Conservation (phyloP, 176 grass and related monocot species). For the Juncus inflexus region DNA sequence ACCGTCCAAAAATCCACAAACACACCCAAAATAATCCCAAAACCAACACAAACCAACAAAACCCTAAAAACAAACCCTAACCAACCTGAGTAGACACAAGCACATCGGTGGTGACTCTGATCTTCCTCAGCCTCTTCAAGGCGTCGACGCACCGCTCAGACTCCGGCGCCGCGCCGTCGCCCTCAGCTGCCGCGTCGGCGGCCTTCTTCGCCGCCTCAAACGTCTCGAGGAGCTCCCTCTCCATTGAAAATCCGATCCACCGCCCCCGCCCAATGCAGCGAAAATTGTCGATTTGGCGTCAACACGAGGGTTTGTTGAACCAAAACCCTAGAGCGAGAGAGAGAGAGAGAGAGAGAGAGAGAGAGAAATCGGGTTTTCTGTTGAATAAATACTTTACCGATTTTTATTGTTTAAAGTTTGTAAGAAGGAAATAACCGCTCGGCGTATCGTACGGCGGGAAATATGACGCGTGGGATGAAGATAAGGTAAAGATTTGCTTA, state of each 20-base stretch:
- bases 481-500: background rate
- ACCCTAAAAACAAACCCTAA: background rate
- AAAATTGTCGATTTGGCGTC: background rate
- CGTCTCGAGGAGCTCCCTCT: slow-evolving; percentile 80
- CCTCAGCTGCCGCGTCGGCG: slow-evolving; percentile 44
- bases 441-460: background rate
- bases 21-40: background rate
- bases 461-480: background rate
- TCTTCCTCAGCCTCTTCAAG: slow-evolving; percentile 50
- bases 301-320: background rate
- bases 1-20: background rate
- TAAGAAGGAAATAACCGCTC: too few species aligned
- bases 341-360: background rate
- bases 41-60: background rate
- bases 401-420: background rate
- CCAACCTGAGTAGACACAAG: slow-evolving; percentile 85
- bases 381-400: background rate
- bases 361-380: background rate
- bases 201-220: slow-evolving; percentile 93
- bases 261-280: background rate
- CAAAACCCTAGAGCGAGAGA: slow-evolving; percentile 53
- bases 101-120: slow-evolving; percentile 69
- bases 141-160: slow-evolving; percentile 81
- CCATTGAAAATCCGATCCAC: slow-evolving; percentile 36
- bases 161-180: slow-evolving; percentile 44